Base-by-base conservation (phyloP, 2,329 filamentous ascomycete genomes). In the Cytospora piceae region DNA sequence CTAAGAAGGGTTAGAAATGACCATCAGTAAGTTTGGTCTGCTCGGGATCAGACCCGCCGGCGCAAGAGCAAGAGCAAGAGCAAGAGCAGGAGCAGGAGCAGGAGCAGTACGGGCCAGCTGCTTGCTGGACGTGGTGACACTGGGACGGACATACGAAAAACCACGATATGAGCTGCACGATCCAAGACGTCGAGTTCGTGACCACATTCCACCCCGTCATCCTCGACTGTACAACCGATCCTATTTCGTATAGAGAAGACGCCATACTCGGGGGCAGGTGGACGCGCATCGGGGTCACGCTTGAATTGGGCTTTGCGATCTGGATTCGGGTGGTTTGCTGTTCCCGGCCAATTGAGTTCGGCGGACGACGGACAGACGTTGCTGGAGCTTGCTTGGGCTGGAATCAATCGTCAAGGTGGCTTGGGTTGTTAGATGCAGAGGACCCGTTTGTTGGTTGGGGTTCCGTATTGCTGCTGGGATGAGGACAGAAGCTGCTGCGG, bases 121-220 rank as follows among this genome's bases (percentile, higher is more conserved):
- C 8, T 15, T 17, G 15, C 37, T 39, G 8, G 31, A 32, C 32
- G 8, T 46, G n/a, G 24, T 22, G n/a, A 9, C 11, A 22, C 57
- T 1, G n/a, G 17, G 17, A n/a, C 14, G 15, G 22, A 68, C 73
- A 34, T 58, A 75, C 73, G 58, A 74, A 74, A 67, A 74, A 70
- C 60, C 67, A 70, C 4, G 72, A 73, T 32, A 74, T 70, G 17
- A 70, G 58, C 34, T 69, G 70, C 32, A 73, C 39, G 46, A 67
- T 63, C 64, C 69, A 70, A 37, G 67, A 62, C 32, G 69, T 69
- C 14, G 70, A 63, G 22, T 62, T 55, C 20, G 70, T 68, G 27
- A 72, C 49, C 39, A 70, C 57, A 56, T 64, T 68, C 54, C 69
- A 61, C 32, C 70, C 62, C 7, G 55, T 57, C 53, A 74, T 59